Evolutionary conservation across 129 eudicot genomes (phyloP), one percentile per base, ranked within the genome.

Genomic region (Flaveria ramosissima): DNA sequence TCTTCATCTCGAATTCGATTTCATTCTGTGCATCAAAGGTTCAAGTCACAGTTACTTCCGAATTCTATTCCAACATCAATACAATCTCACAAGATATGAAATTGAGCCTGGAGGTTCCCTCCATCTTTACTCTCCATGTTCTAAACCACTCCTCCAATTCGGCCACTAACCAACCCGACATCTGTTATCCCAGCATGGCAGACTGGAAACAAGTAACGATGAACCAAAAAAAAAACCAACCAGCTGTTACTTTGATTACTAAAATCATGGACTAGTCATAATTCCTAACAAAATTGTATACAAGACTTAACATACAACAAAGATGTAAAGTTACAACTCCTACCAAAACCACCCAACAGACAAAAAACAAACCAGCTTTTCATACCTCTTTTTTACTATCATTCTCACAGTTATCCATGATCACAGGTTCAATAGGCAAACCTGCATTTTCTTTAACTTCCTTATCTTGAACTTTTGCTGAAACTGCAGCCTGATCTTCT

Each of bases 351-450:
- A 76, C 20, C 43, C 24, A 78, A 78, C 78, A 51, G 30, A 26
- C 85, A 57, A 71, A 27, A 64, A 71, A n/a, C 39, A 45, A 62
- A 53, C 30, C 47, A 39, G 36, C 21, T 56, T 55, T 80, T 47
- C 72, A 78, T 71, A 50, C 73, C 53, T 47, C 50, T 16, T 80
- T 72, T 14, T 16, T 23, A 2, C 46, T 74, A 48, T 71, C 55
- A 46, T 83, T 61, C 82, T 73, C 77, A 42, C 78, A 51, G 13
- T 60, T 83, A 47, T 86, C 83, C 83, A 55, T 70, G 24, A 36
- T 56, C 70, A 59, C 79, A 43, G 71, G 21, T 45, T 64, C 71
- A 74, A 55, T 69, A 65, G n/a, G 23, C 74, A 43, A 57, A n/a
- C 14, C 80, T 12, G 43, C 74, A 60, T 50, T 50, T 57, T 50